phyloP scores from a whole-genome alignment of 2,329 filamentous ascomycete species.

The Neospermospora avenae region DNA sequence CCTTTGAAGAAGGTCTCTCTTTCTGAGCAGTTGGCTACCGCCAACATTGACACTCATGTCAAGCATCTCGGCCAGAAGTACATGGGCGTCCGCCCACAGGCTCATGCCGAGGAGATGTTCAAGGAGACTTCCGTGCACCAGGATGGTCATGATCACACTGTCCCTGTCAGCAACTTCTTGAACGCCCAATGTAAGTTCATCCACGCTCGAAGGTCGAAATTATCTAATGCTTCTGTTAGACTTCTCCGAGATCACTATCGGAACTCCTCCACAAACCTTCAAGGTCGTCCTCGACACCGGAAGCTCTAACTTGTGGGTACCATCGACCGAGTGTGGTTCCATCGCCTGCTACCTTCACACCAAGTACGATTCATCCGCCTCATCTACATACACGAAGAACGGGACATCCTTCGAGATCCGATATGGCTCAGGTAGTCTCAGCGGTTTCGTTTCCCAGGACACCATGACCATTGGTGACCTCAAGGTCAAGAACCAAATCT shows the following conservation, averaged over 20 bases:
- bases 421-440: conserved; percentile 92
- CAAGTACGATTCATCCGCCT: conserved; percentile 91
- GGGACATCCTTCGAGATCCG: conserved; percentile 88
- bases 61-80: conserved; percentile 92
- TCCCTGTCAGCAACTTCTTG: conserved; percentile 95
- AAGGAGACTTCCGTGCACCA: conserved; percentile 65
- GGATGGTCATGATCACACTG: conserved; percentile 66
- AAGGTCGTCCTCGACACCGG: conserved; percentile 98
- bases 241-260: conserved; percentile 94
- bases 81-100: conserved; percentile 73
- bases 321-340: conserved; percentile 82
- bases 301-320: conserved; percentile 99
- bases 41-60: conserved; percentile 78
- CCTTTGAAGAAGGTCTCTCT: conserved; percentile 96
- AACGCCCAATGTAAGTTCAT: conserved; percentile 87
- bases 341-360: conserved; percentile 97
- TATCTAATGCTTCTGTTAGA: conserved; percentile 50
- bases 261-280: conserved; percentile 89
- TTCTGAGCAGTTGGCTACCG: conserved; percentile 82
- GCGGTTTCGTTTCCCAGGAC: conserved; percentile 91
- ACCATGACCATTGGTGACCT: conserved; percentile 83
- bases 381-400: conserved; percentile 91
- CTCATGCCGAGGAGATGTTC: conserved; percentile 75
- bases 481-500: conserved; percentile 83
- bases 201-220: not conserved